Percentiles rank a stretch among this genome's conserved stretches.
Evolutionary conservation across 257 asterid species (phyloP).

Genomic region (Ilex aquifolium): DNA sequence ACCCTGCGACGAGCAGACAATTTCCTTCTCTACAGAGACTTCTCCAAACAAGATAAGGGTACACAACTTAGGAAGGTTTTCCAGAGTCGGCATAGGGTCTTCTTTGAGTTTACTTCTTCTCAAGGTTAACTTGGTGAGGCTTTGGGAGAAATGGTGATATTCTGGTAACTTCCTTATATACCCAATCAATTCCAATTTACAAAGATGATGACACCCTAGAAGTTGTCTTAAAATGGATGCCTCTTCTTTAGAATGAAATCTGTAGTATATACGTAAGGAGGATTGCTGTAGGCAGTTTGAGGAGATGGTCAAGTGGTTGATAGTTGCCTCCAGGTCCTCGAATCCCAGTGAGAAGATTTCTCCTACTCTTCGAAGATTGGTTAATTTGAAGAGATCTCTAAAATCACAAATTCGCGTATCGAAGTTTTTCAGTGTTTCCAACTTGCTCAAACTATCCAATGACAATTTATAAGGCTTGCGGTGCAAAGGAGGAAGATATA

Average conservation of each 20-base stretch:
- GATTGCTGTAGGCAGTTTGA: constrained; percentile 25
- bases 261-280: constrained; percentile 36
- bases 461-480: constrained; percentile 23
- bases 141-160: constrained; percentile 19
- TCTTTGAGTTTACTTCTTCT: constrained; percentile 43
- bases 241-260: constrained; percentile 37
- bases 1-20: constrained; percentile 31
- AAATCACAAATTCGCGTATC: constrained; percentile 39
- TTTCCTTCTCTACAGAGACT: constrained; percentile 29
- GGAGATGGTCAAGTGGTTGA: constrained; percentile 14
- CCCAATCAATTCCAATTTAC: constrained; percentile 42
- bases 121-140: constrained; percentile 38
- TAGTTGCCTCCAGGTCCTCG: constrained; percentile 29
- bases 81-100: constrained; percentile 45
- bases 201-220: constrained; percentile 35
- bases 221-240: constrained; percentile 22
- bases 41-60: constrained; percentile 30
- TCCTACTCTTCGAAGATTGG: constrained; percentile 37
- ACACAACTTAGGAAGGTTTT: constrained; percentile 30
- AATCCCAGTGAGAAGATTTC: constrained; percentile 29
- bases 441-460: constrained; percentile 26
- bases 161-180: constrained; percentile 35
- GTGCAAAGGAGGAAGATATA: constrained; percentile 54
- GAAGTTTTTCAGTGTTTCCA: constrained; percentile 44
- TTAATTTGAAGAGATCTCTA: constrained; percentile 35